A percentile compares a stretch with the other conserved stretches of the same genome.
phyloP scores from a whole-genome alignment of 2,329 filamentous ascomycete species.

The Verticillium alfalfae region DNA sequence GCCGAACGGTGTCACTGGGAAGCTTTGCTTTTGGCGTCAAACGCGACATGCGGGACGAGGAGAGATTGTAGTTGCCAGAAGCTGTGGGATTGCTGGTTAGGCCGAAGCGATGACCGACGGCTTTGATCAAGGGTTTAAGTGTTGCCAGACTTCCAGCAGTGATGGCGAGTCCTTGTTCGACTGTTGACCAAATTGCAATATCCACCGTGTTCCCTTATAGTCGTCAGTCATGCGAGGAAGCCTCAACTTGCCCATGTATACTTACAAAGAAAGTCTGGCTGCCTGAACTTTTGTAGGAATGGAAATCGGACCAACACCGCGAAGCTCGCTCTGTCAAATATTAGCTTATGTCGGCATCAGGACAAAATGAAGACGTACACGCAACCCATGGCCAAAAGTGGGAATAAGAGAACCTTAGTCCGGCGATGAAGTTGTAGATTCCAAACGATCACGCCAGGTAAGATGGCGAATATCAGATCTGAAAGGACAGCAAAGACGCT shows the following conservation, averaged over 20 bases:
- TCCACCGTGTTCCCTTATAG: conserved; percentile 27
- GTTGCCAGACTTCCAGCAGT: conserved; percentile 40
- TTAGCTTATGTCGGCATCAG: not conserved
- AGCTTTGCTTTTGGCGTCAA: not conserved
- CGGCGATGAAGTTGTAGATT: conserved; percentile 46
- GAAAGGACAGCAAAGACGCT: conserved; percentile 42
- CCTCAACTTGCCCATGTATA: not conserved
- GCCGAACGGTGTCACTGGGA: not conserved
- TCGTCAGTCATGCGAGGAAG: not conserved
- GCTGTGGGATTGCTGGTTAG: conserved; percentile 6
- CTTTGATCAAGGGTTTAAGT: conserved; percentile 35
- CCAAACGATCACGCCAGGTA: conserved; percentile 49
- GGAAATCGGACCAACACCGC: conserved; percentile 34
- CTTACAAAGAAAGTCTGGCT: conserved; percentile 38
- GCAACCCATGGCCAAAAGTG: conserved; percentile 52
- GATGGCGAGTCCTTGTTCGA: conserved; percentile 41
- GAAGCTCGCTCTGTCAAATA: conserved; percentile 29
- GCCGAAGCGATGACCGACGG: conserved; percentile 24
- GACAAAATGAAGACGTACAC: conserved; percentile 22
- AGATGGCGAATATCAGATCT: conserved; percentile 45
- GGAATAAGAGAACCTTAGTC: conserved; percentile 45
- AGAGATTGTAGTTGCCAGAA: not conserved
- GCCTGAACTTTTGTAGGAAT: conserved; percentile 29
- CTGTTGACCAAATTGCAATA: conserved; percentile 43
- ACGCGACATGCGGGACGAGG: not conserved